phyloP scores from a whole-genome alignment of 306 rosid species.

The Canavalia ensiformis region DNA sequence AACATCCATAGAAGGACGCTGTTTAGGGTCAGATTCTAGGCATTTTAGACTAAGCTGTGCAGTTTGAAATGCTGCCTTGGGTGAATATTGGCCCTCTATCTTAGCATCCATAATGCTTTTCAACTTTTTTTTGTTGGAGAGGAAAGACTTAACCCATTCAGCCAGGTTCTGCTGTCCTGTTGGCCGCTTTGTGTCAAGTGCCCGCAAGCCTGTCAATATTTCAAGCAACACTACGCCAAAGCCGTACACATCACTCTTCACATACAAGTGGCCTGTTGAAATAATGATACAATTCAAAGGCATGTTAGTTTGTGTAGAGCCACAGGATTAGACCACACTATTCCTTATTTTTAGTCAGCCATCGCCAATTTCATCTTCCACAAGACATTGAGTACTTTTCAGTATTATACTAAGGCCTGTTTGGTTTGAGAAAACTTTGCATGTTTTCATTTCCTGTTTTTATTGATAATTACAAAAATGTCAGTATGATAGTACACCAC shows the following conservation, averaged over 20 bases:
- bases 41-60: constrained; percentile 72
- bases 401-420: neutral
- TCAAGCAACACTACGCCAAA: constrained; percentile 91
- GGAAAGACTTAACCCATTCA: constrained; percentile 73
- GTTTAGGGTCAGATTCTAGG: constrained; percentile 65
- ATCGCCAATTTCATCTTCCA: constrained; percentile 19
- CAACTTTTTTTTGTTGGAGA: constrained; percentile 61
- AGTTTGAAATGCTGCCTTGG: constrained; percentile 62
- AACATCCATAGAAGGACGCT: constrained; percentile 86
- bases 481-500: too few species aligned
- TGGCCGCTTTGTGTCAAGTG: constrained; percentile 63
- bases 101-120: constrained; percentile 66
- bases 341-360: neutral
- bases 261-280: constrained; percentile 88
- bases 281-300: constrained; percentile 16
- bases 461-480: too few species aligned
- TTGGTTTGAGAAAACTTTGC: neutral
- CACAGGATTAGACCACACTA: neutral
- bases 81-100: constrained; percentile 82
- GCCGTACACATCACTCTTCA: constrained; percentile 92
- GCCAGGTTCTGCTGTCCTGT: constrained; percentile 69
- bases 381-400: neutral
- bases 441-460: too few species aligned
- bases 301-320: constrained; percentile 26
- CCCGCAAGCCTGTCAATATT: constrained; percentile 71